Base-by-base conservation (phyloP, 1,284 basidiomycete genomes). In the Ustilago xerochloae region DNA sequence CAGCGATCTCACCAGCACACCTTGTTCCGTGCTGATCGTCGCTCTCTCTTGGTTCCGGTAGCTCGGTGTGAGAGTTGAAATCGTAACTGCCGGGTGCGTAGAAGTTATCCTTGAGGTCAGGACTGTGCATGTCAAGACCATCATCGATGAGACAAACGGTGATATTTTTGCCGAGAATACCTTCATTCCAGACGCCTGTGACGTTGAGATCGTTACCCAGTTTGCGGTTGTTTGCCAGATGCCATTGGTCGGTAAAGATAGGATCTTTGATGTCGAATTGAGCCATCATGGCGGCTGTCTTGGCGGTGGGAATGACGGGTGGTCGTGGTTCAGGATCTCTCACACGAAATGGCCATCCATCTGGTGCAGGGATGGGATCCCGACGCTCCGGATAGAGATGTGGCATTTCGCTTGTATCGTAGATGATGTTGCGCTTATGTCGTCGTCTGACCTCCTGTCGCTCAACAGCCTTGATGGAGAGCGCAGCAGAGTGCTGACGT, bases 21-120 rank as follows among this genome's bases (percentile, higher is more conserved):
- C 97, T 91, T 0, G 97, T 99, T 16, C 97, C 97, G 83, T 99
- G 97, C 84, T 93, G 93, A 81, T 99, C 97, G 77, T 99, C 95
- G 24, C 88, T 88, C 47, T 97, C 89, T 53, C 91, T 89, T 0
- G 97, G 97, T 41, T 91, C 91, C 4, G 97, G 97, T 10, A 97
- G 87, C 9, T 90, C 87, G 33, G 90, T 90, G 83, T 99, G 94
- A 81, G 97, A 93, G 84, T 99, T 99, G 85, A 94, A 99, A 85
- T 99, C 96, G 84, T 94, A 94, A 0, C 95, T 98, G 61, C 95
- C 91, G 41, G 90, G 90, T 9, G 91, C 90, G 82, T 91, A 93
- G 85, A 97, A 98, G 85, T 98, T 98, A 38, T 88, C 90, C 38
- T 90, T 90, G 48, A 99, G 87, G 85, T 99, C 96, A 24, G 90